These are phyloP conservation scores for Boletus huronensis DNA, from an alignment of 768 basidiomycete genomes.

Conservation along the genomic window DNA sequence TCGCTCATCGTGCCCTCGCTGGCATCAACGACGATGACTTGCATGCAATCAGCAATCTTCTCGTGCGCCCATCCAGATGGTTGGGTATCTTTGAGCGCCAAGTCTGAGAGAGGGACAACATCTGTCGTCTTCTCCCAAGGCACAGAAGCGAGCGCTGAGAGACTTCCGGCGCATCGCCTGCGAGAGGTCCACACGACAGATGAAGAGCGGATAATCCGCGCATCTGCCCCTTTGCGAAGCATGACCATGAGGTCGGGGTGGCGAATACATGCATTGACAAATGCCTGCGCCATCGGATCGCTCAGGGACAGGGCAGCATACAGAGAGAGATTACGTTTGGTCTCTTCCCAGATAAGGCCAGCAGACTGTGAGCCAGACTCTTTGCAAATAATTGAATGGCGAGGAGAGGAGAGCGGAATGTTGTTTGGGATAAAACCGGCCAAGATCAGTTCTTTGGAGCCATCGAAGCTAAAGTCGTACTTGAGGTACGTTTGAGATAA, in stretches of 20 bases:
- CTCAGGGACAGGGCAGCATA: conserved; percentile 27
- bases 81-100: conserved; percentile 23
- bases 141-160: conserved; percentile 21
- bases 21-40: conserved; percentile 29
- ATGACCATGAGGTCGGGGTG: conserved; percentile 32
- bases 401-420: conserved; percentile 22
- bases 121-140: conserved; percentile 25
- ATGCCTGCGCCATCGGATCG: conserved; percentile 27
- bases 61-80: conserved; percentile 15
- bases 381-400: conserved; percentile 21
- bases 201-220: conserved; percentile 25
- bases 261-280: conserved; percentile 32
- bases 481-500: conserved; percentile 20
- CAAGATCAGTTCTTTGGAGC: conserved; percentile 27
- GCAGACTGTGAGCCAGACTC: conserved; percentile 5
- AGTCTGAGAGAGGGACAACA: conserved; percentile 17
- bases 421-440: conserved; percentile 30
- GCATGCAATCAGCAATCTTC: conserved; percentile 28
- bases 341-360: conserved; percentile 28
- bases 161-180: conserved; percentile 25
- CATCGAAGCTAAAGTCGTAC: conserved; percentile 23
- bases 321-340: conserved; percentile 23
- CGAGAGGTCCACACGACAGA: conserved; percentile 28
- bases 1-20: conserved; percentile 28
- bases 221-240: conserved; percentile 28